Evolutionary conservation across 2,329 filamentous ascomycete species (phyloP), one percentile per base, ranked within the genome.

Genomic region (Fusarium protoensiforme): DNA sequence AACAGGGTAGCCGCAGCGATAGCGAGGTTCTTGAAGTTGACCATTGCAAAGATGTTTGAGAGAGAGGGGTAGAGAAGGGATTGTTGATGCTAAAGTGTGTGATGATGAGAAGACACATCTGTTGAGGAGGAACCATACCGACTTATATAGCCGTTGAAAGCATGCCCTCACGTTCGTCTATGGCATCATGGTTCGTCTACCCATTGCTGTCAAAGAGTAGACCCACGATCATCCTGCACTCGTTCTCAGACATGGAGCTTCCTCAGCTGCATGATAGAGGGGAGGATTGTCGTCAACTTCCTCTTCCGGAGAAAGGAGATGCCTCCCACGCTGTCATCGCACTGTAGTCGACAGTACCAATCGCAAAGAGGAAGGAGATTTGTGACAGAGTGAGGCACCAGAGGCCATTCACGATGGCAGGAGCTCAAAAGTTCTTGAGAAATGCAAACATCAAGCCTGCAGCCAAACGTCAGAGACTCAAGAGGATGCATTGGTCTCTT

Each of bases 1-100:
- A 79, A 67, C 41, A 81, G 70, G 39, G 77, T 64, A 8, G 77
- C 62, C 27, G 76, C 78, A 35, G 73, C 67, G 48, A 80, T 43
- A 54, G 73, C 70, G 62, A 81, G 60, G 48, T 76, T 77, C 68
- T 77, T 75, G 59, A 79, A 74, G 75, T 75, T 79, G 31, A 80
- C 74, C 80, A 81, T 81, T 69, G 51, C 76, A 71, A 69, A 61
- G 51, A 69, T 61, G 22, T 33, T 59, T 43, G 56, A 57, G 57
- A 61, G 39, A 43, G 39, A 41, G 16, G 53, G 20, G 38, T 27
- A 24, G 27, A 36, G 60, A 65, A 43, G 48, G 36, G 29, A 61
- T 48, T 65, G 60, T 14, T 36, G 60, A 68, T 66, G 36, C 29
- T 71, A 59, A 46, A 60, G 61, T 69, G 65, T 48, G 36, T 41